A percentile compares a stretch with the other conserved stretches of the same genome.
These are phyloP conservation scores for Aspergillus cejpii DNA, from an alignment of 2,329 filamentous ascomycete species.

Conservation along the genomic window DNA sequence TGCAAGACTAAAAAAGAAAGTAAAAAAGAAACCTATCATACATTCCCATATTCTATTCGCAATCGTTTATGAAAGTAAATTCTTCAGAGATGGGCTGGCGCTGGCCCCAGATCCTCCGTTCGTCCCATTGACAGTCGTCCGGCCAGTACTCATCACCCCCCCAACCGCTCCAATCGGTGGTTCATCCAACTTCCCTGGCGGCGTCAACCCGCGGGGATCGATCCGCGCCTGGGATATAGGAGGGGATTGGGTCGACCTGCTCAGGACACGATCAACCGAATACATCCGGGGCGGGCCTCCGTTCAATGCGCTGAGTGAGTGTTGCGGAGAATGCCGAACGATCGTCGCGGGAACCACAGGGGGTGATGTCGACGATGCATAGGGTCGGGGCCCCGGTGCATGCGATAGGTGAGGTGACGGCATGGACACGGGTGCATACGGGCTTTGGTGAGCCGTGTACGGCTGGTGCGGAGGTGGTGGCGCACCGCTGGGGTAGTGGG, in stretches of 20 bases:
- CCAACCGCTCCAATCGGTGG: slow-evolving; percentile 20
- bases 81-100: slow-evolving; percentile 67
- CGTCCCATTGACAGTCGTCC: slow-evolving; percentile 25
- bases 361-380: slow-evolving; percentile 34
- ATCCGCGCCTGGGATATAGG: slow-evolving; percentile 31
- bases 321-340: slow-evolving; percentile 34
- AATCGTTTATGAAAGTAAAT: slow-evolving; percentile 56
- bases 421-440: slow-evolving; percentile 32
- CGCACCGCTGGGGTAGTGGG: slow-evolving; percentile 29
- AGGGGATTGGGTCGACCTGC: slow-evolving; percentile 31
- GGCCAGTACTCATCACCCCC: slow-evolving; percentile 23
- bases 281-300: slow-evolving; percentile 36
- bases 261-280: slow-evolving; percentile 33
- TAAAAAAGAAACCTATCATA: slow-evolving; percentile 18
- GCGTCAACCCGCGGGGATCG: slow-evolving; percentile 31
- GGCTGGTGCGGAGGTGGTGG: slow-evolving; percentile 33
- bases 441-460: slow-evolving; percentile 34
- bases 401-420: slow-evolving; percentile 33
- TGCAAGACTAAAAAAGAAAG: slow-evolving; percentile 11
- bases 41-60: slow-evolving; percentile 5
- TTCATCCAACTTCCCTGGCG: slow-evolving; percentile 29
- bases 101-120: slow-evolving; percentile 54
- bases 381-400: slow-evolving; percentile 28
- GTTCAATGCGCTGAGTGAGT: slow-evolving; percentile 31
- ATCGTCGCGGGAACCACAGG: slow-evolving; percentile 34